These are phyloP conservation scores for Ceriops decandra DNA, from an alignment of 345 rosid genomes.

Conservation along the genomic window DNA sequence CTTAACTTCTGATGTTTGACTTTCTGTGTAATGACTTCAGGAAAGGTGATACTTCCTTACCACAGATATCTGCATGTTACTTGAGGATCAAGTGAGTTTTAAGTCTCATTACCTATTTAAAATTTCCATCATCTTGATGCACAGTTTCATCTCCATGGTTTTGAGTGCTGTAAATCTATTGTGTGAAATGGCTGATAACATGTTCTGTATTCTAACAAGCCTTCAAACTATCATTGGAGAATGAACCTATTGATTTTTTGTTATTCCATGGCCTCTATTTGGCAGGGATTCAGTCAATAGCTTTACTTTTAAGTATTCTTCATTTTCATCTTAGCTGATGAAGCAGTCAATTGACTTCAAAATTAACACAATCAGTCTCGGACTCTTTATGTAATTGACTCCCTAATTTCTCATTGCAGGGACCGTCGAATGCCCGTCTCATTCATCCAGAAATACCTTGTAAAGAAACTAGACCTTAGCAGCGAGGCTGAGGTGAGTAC, in stretches of 20 bases:
- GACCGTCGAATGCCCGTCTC: conserved; percentile 76
- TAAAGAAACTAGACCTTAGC: conserved; percentile 63
- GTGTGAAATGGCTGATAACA: too few relatives aligned
- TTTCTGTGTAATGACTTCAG: conserved; percentile 43
- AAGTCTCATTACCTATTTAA: conserved; percentile 2
- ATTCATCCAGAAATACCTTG: conserved; percentile 75
- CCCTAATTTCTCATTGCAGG: conserved; percentile 36
- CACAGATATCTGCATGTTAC: conserved; percentile 76
- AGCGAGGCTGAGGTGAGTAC: conserved; percentile 69
- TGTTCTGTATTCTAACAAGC: too few relatives aligned
- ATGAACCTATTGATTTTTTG: not conserved
- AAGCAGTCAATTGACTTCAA: not conserved
- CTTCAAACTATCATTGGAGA: not conserved
- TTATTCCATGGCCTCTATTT: not conserved
- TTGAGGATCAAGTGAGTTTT: conserved; percentile 73
- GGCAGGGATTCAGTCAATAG: not conserved
- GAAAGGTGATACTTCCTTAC: conserved; percentile 70
- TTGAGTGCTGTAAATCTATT: too few relatives aligned
- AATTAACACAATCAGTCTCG: not conserved
- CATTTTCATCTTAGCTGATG: not conserved
- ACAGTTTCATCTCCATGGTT: too few relatives aligned
- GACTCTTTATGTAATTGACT: not conserved
- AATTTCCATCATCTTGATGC: not conserved
- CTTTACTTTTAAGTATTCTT: not conserved
- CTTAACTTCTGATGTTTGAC: conserved; percentile 16